Evolutionary conservation across 805 yeast species (phyloP), one percentile per base, ranked within the genome.

Genomic region (Teunomyces stri): DNA sequence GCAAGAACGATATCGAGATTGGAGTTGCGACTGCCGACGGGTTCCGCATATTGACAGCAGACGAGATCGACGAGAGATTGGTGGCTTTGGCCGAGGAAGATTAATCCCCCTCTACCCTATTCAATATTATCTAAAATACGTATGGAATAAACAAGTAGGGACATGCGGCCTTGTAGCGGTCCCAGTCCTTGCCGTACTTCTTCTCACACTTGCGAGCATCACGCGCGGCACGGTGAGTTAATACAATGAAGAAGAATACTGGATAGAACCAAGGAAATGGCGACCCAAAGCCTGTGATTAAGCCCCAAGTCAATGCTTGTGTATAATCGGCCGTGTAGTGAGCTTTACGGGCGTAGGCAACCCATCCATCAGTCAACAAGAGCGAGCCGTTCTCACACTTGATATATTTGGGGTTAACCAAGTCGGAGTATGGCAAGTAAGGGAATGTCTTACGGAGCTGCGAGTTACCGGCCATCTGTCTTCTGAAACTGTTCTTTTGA

Each of bases 181-280:
- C 86, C 97, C 97, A 94, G 70, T 94, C 99, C 37, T 81, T 85
- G 39, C 98, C 98, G 61, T 94, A 94, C 74, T 94, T 94, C 65
- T 72, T 76, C 56, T 76, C 79, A 69, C 97, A 89, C 67, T 92
- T 89, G 53, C 82, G 79, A 55, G 84, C 80, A 71, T 94, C 99
- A 73, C 99, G 85, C 54, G 75, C 65, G 37, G 96, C 89, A 70
- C 99, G 85, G 70, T 94, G 99, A 40, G 84, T 68, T 64, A 94
- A 80, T 52, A 90, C 97, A 57, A 85, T 70, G 52, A 90, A 80
- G 82, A 89, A 94, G 74, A 94, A 94, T 18, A 75, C 72, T 3
- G 99, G 97, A 82, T 86, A 92, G 70, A 94, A 94, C 92, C 96
- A 94, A 38, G 97, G 96, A 75, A 92, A 82, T 43, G 91, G 87